These are phyloP conservation scores for Russula sp. DNA, from an alignment of 768 basidiomycete species.

Conservation along the genomic window DNA sequence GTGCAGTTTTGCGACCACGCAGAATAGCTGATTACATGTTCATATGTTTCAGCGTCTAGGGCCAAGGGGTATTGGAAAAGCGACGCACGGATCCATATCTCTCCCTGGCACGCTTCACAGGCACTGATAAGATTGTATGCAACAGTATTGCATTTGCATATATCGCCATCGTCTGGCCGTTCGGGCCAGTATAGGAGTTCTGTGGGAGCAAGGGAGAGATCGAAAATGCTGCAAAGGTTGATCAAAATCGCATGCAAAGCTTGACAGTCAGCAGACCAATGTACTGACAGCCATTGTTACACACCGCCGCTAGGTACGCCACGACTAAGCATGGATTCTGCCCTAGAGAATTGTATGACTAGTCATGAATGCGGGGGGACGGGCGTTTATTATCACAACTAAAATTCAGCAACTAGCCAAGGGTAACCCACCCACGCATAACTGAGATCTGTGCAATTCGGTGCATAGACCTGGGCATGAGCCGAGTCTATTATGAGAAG, in stretches of 20 bases:
- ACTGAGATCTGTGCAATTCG: neutral
- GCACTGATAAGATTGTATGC: conserved; percentile 33
- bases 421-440: conserved; percentile 22
- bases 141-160: conserved; percentile 35
- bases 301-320: conserved; percentile 7
- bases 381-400: neutral
- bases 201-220: conserved; percentile 12
- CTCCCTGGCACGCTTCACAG: conserved; percentile 33
- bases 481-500: conserved; percentile 1
- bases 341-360: conserved; percentile 22
- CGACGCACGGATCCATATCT: conserved; percentile 21
- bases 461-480: conserved; percentile 9
- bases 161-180: neutral
- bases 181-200: conserved; percentile 21
- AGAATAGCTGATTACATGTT: conserved; percentile 18
- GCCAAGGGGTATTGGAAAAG: neutral
- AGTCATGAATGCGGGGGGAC: neutral
- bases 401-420: neutral
- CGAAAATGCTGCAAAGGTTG: neutral
- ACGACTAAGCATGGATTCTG: conserved; percentile 20
- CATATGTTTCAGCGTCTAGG: neutral
- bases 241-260: neutral
- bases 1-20: conserved; percentile 24
- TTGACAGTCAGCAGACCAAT: neutral
- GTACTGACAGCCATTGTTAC: conserved; percentile 23